phyloP scores from a whole-genome alignment of 2,329 filamentous ascomycete species.

The Penicillium hordei region DNA sequence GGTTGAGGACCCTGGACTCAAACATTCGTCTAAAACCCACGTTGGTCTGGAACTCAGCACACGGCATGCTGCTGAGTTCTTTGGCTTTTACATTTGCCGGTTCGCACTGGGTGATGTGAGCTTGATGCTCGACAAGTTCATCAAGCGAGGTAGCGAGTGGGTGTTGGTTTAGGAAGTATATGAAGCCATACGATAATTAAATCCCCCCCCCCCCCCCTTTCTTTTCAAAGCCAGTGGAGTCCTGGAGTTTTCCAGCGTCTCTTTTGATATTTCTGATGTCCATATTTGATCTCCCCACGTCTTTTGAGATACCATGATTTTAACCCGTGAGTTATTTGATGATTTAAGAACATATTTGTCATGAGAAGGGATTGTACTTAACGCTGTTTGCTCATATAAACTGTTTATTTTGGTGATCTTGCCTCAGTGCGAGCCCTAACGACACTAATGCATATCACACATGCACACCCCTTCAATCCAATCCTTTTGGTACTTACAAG shows the following conservation, averaged over 20 bases:
- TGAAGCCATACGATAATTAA: slow-evolving; percentile 8
- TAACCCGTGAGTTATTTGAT: slow-evolving; percentile 17
- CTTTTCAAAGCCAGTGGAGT: not conserved
- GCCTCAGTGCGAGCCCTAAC: not conserved
- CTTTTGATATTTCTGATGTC: slow-evolving; percentile 23
- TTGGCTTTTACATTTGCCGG: slow-evolving; percentile 92
- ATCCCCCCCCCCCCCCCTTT: not conserved
- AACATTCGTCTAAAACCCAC: slow-evolving; percentile 88
- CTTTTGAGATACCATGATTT: slow-evolving; percentile 30
- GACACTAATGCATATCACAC: not conserved
- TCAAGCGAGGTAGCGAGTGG: slow-evolving; percentile 97
- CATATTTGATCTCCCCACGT: slow-evolving; percentile 20
- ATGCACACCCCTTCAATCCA: not conserved
- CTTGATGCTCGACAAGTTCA: slow-evolving; percentile 88
- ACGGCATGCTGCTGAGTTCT: slow-evolving; percentile 93
- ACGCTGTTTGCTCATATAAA: slow-evolving; percentile 6
- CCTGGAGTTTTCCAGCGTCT: not conserved
- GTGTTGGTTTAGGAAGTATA: slow-evolving; percentile 57
- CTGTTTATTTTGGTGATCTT: not conserved
- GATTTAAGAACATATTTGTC: slow-evolving; percentile 27
- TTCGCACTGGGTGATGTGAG: slow-evolving; percentile 87
- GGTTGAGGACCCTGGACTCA: slow-evolving; percentile 90
- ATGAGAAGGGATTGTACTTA: slow-evolving; percentile 21
- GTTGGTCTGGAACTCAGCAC: slow-evolving; percentile 93
- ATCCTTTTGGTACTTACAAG: not conserved